Evolutionary conservation across 129 eudicot genomes (phyloP).

Genomic region (Arctium minus): DNA sequence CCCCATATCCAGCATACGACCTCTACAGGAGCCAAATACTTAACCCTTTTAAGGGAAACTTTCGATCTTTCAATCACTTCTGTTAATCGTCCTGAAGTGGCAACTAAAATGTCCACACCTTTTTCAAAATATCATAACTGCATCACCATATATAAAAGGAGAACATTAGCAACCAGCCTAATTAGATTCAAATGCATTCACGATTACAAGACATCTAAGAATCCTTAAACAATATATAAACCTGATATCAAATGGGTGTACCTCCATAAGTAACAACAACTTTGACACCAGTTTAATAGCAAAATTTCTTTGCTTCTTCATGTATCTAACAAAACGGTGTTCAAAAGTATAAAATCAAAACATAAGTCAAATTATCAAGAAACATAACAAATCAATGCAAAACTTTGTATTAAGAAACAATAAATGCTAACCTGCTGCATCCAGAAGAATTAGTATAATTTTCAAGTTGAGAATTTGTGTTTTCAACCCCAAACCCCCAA

Average conservation of each 20-base stretch:
- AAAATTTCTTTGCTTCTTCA: constrained; percentile 11
- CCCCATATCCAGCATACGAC: too few species aligned
- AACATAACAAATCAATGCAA: too few species aligned
- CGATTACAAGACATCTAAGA: background rate
- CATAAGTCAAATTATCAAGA: too few species aligned
- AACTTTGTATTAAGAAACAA: too few species aligned
- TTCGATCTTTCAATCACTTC: constrained; percentile 64
- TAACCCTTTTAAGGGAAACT: constrained; percentile 51
- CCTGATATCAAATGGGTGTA: constrained; percentile 71
- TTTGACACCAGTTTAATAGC: background rate
- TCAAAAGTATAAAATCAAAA: too few species aligned
- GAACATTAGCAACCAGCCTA: background rate
- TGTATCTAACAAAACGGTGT: constrained; percentile 37
- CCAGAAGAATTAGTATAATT: too few species aligned
- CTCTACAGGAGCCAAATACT: constrained; percentile 41
- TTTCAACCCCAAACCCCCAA: too few species aligned
- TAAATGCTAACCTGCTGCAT: too few species aligned
- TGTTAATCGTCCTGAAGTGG: too few species aligned
- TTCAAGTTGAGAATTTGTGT: too few species aligned
- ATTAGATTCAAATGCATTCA: background rate
- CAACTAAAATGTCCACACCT: background rate
- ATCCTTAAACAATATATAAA: background rate
- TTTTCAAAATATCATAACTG: constrained; percentile 42
- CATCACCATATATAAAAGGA: background rate
- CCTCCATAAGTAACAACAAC: constrained; percentile 57